Evolutionary conservation across 2,329 filamentous ascomycete species (phyloP), one percentile per base, ranked within the genome.

Genomic region (Elsinoe arachidis): DNA sequence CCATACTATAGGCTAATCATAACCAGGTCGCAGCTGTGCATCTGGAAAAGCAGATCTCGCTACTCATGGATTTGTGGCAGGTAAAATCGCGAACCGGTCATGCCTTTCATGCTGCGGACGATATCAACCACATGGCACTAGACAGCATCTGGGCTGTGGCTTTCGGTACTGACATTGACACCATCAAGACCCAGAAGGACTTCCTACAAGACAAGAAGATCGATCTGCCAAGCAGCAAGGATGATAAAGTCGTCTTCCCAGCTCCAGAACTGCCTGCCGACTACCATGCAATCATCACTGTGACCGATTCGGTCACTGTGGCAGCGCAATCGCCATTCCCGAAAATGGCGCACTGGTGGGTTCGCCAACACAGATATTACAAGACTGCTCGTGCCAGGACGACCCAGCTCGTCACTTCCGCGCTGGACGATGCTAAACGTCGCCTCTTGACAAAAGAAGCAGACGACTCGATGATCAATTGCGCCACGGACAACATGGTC

Each of bases 91-190:
- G 61, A 1, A 33, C 70, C 3, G 66, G 64, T 1, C 64, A 61
- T 26, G 65, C 73, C 1, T 74, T 76, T 55, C 58, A 58, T 5
- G 69, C 66, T 2, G 43, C 56, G 0, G 59, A 69, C 2, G 74
- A 76, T 57, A 64, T 76, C 33, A 62, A 64, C 57, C 62, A 69
- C 33, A 66, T 65, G 0, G 66, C 70, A 0, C 62, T 76, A 19
- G 73, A 76, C 60, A 69, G 65, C 12, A 72, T 74, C 23, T 74
- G 69, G 69, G 70, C 68, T 0, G 68, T 67, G 4, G 61, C 70
- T 0, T 66, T 74, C 12, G 73, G 71, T 2, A 63, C 67, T 2
- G 61, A 70, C 15, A 64, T 69, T 11, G 67, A 69, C 1, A 63
- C 69, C 2, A 66, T 60, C 19, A 56, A 44, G 14, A 52, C 34